These are phyloP conservation scores for Quercus phellos DNA, from an alignment of 331 rosid genomes.

Conservation along the genomic window DNA sequence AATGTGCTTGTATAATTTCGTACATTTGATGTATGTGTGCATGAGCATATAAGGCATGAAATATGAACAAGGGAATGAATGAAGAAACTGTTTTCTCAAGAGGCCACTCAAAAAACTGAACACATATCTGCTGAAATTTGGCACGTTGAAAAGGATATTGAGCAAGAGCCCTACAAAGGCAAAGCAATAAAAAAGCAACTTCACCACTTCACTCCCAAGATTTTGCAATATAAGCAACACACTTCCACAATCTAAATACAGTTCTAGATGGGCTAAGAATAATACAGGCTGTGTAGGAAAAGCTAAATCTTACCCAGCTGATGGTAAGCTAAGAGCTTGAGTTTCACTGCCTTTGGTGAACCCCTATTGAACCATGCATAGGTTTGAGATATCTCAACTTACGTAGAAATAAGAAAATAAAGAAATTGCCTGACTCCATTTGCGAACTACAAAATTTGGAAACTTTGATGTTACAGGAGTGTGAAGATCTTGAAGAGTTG, in stretches of 20 bases:
- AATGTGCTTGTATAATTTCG: not conserved
- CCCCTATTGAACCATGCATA: conserved; percentile 1
- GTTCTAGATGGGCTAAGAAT: not conserved
- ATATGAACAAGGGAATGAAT: conserved; percentile 15
- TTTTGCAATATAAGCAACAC: not conserved
- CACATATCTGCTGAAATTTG: conserved; percentile 56
- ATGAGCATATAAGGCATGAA: not conserved
- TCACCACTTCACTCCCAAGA: not conserved
- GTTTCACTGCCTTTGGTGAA: not conserved
- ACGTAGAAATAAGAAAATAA: not conserved
- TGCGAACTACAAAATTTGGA: conserved; percentile 22
- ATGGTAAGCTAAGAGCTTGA: not conserved
- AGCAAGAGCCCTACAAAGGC: conserved; percentile 52
- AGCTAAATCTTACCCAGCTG: not conserved
- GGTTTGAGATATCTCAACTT: conserved; percentile 20
- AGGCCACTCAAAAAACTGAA: conserved; percentile 61
- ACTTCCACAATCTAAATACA: not conserved
- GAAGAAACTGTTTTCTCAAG: conserved; percentile 64
- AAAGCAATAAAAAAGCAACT: conserved; percentile 1
- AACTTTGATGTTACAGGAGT: not conserved
- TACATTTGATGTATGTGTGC: not conserved
- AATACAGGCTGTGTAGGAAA: not conserved
- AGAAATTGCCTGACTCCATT: conserved; percentile 19
- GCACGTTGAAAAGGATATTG: conserved; percentile 57
- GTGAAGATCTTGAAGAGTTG: conserved; percentile 1